Evolutionary conservation across 2,329 filamentous ascomycete genomes (phyloP).

Genomic region (Amesomyces nigricolor): DNA sequence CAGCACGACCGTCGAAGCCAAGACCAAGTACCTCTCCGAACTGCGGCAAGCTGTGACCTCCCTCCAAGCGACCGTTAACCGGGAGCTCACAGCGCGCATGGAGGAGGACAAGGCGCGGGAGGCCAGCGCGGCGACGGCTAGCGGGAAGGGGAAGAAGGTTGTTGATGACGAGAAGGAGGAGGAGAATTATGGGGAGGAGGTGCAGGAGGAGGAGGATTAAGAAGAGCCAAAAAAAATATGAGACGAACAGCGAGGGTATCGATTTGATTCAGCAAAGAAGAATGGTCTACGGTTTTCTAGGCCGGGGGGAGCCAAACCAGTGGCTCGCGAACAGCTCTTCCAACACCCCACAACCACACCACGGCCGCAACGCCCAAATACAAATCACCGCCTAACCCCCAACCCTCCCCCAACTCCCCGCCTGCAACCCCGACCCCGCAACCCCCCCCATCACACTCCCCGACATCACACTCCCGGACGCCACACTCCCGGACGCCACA

Average conservation of each 20-base stretch:
- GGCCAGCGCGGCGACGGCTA: constrained; percentile 17
- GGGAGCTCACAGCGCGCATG: constrained; percentile 67
- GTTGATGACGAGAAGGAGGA: constrained; percentile 57
- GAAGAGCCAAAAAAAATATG: too few species aligned
- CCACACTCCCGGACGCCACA: not conserved
- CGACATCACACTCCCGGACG: not conserved
- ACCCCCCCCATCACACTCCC: not conserved
- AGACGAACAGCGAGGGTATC: constrained; percentile 8
- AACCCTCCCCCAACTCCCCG: not conserved
- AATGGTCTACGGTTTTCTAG: not conserved
- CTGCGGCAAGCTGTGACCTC: constrained; percentile 52
- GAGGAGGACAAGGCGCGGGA: constrained; percentile 58
- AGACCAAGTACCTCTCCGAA: constrained; percentile 52
- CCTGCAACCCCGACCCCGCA: not conserved
- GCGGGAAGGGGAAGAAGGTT: constrained; percentile 8
- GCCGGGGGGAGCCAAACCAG: not conserved
- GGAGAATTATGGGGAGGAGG: constrained; percentile 82
- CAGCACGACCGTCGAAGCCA: constrained; percentile 37
- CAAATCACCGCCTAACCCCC: not conserved
- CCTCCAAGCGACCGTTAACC: constrained; percentile 64
- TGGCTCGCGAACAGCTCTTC: not conserved
- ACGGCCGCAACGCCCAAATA: not conserved
- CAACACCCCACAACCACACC: not conserved
- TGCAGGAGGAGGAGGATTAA: constrained; percentile 55
- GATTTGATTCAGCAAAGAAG: not conserved